These are phyloP conservation scores for Hanseniaspora vineae DNA, from an alignment of 805 yeast species.

Conservation along the genomic window DNA sequence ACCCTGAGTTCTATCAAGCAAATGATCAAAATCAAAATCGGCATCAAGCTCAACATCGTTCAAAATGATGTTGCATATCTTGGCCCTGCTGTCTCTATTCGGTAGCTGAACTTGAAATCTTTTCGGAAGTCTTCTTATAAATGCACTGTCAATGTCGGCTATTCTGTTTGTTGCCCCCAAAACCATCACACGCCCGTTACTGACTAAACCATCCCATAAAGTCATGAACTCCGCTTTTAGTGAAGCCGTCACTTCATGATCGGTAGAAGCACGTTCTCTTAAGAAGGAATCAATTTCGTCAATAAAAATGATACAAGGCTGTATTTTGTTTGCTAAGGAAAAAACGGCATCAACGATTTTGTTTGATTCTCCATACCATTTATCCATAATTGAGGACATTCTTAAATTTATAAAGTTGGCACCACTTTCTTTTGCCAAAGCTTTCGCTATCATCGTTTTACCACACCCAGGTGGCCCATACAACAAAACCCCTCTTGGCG, in stretches of 20 bases:
- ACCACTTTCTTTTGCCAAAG: constrained; percentile 80
- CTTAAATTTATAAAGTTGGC: constrained; percentile 85
- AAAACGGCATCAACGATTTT: constrained; percentile 89
- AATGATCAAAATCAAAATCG: constrained; percentile 43
- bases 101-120: constrained; percentile 73
- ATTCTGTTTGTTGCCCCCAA: constrained; percentile 94
- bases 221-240: constrained; percentile 96
- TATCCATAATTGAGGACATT: constrained; percentile 91
- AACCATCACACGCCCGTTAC: constrained; percentile 70
- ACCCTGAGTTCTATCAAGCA: constrained; percentile 58
- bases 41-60: constrained; percentile 48
- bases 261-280: constrained; percentile 69
- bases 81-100: constrained; percentile 45
- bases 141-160: constrained; percentile 82
- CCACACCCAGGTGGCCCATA: constrained; percentile 99
- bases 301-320: constrained; percentile 89
- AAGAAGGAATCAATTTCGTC: constrained; percentile 94
- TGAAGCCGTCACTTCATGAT: constrained; percentile 92
- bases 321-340: constrained; percentile 75
- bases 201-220: constrained; percentile 82
- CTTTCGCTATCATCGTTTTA: constrained; percentile 93
- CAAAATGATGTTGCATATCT: constrained; percentile 59
- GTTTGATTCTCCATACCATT: constrained; percentile 95
- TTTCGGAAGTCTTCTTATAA: constrained; percentile 86
- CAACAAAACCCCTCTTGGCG: constrained; percentile 87